These are phyloP conservation scores for Bassia scoparia DNA, from an alignment of 148 eudicot genomes.

Conservation along the genomic window DNA sequence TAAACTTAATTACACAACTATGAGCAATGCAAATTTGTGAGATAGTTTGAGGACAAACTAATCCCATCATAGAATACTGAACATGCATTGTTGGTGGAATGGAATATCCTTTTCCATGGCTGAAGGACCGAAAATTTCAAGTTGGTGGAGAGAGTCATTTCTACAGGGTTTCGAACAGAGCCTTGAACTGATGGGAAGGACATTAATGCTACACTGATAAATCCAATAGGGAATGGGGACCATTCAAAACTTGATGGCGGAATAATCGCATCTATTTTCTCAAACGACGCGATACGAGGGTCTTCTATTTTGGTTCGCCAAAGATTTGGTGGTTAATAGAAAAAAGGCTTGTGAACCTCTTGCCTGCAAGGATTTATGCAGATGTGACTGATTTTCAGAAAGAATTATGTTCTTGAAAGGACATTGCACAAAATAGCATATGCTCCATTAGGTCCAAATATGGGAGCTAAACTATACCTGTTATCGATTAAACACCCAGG, in stretches of 20 bases:
- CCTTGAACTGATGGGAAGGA: conserved; percentile 90
- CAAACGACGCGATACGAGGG: conserved; percentile 51
- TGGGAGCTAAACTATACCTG: conserved; percentile 31
- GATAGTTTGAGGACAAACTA: background rate
- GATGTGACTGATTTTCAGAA: background rate
- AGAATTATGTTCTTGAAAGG: background rate
- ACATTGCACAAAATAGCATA: conserved; percentile 2
- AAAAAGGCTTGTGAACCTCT: conserved; percentile 59
- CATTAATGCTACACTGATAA: conserved; percentile 53
- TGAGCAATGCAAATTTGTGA: background rate
- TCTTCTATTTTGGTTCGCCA: conserved; percentile 69
- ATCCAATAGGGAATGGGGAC: conserved; percentile 86
- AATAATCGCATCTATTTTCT: conserved; percentile 36
- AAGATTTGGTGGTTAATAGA: conserved; percentile 70
- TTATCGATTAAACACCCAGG: conserved; percentile 65
- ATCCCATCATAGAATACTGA: conserved; percentile 88
- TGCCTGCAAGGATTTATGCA: conserved; percentile 38
- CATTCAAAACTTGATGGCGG: conserved; percentile 57
- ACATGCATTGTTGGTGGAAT: conserved; percentile 63
- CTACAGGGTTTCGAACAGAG: conserved; percentile 81
- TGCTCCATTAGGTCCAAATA: background rate
- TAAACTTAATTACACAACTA: background rate
- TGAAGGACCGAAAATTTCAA: conserved; percentile 81
- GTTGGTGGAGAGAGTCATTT: conserved; percentile 60
- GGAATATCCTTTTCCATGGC: conserved; percentile 71